Percentiles rank a stretch among this genome's conserved stretches.
Conservation (phyloP, 2,329 filamentous ascomycete genomes). For the Setomelanomma holmii region DNA sequence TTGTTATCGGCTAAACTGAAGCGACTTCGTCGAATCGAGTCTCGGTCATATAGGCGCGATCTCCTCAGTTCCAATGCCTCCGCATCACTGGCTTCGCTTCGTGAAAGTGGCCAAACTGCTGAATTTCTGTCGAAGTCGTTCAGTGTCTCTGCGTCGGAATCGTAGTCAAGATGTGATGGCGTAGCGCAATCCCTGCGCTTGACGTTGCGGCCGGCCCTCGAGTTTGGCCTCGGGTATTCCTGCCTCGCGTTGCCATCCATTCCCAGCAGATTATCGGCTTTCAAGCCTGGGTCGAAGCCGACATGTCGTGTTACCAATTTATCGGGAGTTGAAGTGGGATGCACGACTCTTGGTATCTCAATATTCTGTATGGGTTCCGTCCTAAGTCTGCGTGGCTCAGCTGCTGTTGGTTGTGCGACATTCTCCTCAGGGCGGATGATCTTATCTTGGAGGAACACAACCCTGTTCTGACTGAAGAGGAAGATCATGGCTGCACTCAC, state of each 20-base stretch:
- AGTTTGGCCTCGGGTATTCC: background rate
- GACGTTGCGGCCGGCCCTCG: background rate
- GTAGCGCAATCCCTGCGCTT: background rate
- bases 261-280: background rate
- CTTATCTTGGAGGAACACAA: background rate
- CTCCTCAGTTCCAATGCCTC: background rate
- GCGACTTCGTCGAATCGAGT: background rate
- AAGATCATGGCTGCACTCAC: background rate
- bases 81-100: background rate
- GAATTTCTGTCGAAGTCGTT: slow-evolving; percentile 1
- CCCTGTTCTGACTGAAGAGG: slow-evolving; percentile 1
- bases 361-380: background rate
- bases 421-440: background rate
- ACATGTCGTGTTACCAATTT: background rate
- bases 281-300: background rate
- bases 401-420: background rate
- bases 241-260: background rate
- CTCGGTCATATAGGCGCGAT: background rate
- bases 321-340: background rate
- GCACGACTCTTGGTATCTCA: background rate
- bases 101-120: background rate
- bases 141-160: background rate
- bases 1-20: background rate
- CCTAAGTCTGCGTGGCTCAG: background rate
- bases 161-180: background rate